Base-by-base conservation (phyloP, 2,329 filamentous ascomycete species). In the Didymella pinodella region DNA sequence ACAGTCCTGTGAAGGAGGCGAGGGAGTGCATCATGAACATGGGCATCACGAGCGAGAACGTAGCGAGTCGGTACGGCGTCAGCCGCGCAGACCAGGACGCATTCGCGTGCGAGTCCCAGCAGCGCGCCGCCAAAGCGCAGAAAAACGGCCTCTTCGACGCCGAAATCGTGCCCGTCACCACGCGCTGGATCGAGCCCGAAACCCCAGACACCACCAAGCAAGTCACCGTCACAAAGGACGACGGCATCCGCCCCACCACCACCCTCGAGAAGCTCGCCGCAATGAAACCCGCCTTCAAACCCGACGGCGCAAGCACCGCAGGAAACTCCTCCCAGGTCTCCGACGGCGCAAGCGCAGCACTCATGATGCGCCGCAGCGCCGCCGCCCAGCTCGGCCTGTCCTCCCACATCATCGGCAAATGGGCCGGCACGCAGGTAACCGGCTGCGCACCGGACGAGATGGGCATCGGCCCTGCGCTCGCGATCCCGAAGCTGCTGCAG, bases 21-120 rank as follows among this genome's bases (percentile, higher is more conserved):
- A 81, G 85, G 41, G 93, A 97, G 75, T 97, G 93, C 75, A 87
- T 97, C 74, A 96, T 97, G 93, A 87, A 89, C 67, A 97, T 97
- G 93, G 93, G 93, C 0, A 79, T 94, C 58, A 97, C 93, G 12
- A 89, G 88, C 5, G 93, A 97, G 82, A 97, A 96, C 69, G 92
- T 97, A 0, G 92, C 93, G 0, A 80, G 83, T 67, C 81, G 93
- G 46, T 96, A 96, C 73, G 85, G 85, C 10, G 86, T 97, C 25
- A 84, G 80, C 4, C 81, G 93, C 25, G 83, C 81, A 2, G 92
- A 96, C 62, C 93, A 97, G 79, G 93, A 97, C 72, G 88, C 83
- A 1, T 92, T 97, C 66, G 92, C 93, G 0, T 89, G 88, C 3
- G 81, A 86, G 65, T 91, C 87, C 20, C 93, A 97, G 75, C 79